Evolutionary conservation across 202 grass and related monocot species (phyloP).

Genomic region (Bolboschoenoplectus hybrid): DNA sequence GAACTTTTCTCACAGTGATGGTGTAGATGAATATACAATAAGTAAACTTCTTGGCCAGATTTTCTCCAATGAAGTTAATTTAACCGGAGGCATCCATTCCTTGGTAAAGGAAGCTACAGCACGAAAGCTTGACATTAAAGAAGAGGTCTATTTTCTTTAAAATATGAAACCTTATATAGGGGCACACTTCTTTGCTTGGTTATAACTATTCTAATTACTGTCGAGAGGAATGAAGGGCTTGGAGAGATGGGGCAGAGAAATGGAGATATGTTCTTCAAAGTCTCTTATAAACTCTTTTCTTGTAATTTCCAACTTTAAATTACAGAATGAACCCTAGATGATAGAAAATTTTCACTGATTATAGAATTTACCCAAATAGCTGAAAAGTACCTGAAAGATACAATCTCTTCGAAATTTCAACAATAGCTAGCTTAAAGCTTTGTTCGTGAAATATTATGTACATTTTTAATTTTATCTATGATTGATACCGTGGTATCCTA

Average conservation of each 20-base stretch:
- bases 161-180: background rate
- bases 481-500: conserved; percentile 16
- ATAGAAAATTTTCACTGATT: background rate
- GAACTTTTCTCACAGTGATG: conserved; percentile 59
- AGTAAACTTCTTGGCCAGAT: conserved; percentile 89
- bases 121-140: conserved; percentile 92
- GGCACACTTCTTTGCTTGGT: conserved; percentile 24
- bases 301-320: background rate
- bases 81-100: conserved; percentile 59
- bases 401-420: conserved; percentile 20
- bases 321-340: background rate
- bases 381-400: background rate
- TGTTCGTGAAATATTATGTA: conserved; percentile 1
- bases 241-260: background rate
- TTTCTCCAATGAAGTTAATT: conserved; percentile 55
- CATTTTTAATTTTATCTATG: background rate
- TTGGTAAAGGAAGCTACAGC: conserved; percentile 76
- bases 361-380: background rate
- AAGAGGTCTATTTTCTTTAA: conserved; percentile 62
- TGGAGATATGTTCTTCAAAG: background rate
- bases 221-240: background rate
- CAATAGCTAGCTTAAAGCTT: background rate
- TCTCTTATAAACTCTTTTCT: background rate
- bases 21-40: conserved; percentile 83
- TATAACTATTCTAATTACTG: background rate